Evolutionary conservation across 495 filamentous ascomycete species (phyloP).

Genomic region (Sabuloglossum arenarium): DNA sequence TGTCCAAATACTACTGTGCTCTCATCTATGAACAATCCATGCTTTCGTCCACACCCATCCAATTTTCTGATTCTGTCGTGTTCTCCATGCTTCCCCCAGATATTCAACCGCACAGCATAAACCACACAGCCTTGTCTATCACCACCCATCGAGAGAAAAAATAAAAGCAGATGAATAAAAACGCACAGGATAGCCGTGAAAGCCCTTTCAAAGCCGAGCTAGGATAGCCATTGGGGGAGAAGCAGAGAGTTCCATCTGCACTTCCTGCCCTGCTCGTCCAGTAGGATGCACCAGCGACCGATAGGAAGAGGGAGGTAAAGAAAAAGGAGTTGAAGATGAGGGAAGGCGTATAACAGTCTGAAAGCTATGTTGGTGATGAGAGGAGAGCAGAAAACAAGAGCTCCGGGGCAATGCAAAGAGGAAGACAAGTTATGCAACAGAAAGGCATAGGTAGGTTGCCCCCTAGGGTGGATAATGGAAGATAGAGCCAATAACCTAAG

Average conservation of each 20-base stretch:
- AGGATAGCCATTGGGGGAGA: not conserved
- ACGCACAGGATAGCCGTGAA: not conserved
- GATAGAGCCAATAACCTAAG: not conserved
- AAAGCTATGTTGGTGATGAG: not conserved
- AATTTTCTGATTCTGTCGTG: not conserved
- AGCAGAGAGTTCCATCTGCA: not conserved
- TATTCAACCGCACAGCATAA: not conserved
- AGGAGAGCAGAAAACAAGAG: not conserved
- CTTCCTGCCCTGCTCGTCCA: not conserved
- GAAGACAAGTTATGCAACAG: not conserved
- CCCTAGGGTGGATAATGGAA: not conserved
- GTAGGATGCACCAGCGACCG: not conserved
- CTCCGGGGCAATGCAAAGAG: not conserved
- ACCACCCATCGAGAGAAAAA: not conserved
- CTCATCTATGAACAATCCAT: not conserved
- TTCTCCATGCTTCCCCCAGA: not conserved
- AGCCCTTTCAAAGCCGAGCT: not conserved
- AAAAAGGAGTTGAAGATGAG: not conserved
- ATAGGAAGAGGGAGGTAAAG: not conserved
- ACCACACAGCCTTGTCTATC: not conserved
- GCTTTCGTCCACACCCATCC: not conserved
- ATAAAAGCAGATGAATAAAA: not conserved
- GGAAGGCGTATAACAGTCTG: not conserved
- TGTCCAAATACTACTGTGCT: not conserved
- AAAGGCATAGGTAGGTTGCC: not conserved